Base-by-base conservation (phyloP, 495 filamentous ascomycete genomes). In the Chaetomium cochliodes region DNA sequence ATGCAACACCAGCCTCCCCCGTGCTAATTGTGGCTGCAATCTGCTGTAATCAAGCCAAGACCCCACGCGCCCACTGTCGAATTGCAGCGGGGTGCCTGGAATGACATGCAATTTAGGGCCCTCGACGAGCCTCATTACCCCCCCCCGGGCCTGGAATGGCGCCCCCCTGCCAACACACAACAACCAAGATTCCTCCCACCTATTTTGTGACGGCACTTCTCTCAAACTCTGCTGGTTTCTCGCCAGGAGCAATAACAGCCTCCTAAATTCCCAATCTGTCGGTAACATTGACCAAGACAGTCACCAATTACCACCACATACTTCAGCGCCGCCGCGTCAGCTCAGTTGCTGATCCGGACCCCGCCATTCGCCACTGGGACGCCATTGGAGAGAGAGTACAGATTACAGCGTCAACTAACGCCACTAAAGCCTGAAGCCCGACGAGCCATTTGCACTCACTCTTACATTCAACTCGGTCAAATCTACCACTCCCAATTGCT, bases 1-100 rank as follows among this genome's bases (percentile, higher is more conserved):
- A 60, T 56, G 39, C 60, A 33, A 58, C 65, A 67, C 62, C 61
- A 68, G 62, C 66, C 66, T 65, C 62, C 66, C 60, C 65, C 60
- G 53, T 59, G 6, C 55, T 8, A n/a, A 39, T 12, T 47, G 55
- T 64, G 65, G 60, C 60, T 63, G 28, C 6, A 18, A 5, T 37
- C 20, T 60, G 60, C 60, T 63, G 28, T 12, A 18, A 5, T 37
- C 20, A 16, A 46, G 47, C 11, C 28, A 26, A 20, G 11, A 55
- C 50, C 52, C 52, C 51, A 42, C 52, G 22, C 9, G 2, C 15
- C n/a, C 46, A 20, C 46, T 22, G n/a, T 18, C 46, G n/a, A 47
- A 20, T 50, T n/a, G 22, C 18, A 23, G 39, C 41, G 52, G 61
- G 61, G 60, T 62, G 25, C 58, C 18, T 50, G 57, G 42, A 58